Percentiles rank a stretch among this genome's conserved stretches.
phyloP scores from a whole-genome alignment of 2,329 filamentous ascomycete genomes.

The Trichophyton mentagrophytes region DNA sequence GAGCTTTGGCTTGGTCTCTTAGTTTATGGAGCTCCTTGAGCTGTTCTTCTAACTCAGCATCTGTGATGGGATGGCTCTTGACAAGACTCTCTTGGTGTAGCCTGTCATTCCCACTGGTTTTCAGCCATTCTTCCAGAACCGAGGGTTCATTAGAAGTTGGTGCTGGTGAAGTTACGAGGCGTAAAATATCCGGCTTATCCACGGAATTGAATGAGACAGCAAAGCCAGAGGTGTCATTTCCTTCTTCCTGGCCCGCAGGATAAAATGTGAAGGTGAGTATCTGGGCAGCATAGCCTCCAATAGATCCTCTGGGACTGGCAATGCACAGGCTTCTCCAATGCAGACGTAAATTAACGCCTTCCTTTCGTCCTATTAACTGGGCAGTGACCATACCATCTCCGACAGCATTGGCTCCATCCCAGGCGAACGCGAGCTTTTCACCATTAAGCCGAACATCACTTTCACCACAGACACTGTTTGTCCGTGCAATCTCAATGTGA shows the following conservation, averaged over 20 bases:
- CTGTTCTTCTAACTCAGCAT: conserved; percentile 16
- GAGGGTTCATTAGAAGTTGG: conserved; percentile 11
- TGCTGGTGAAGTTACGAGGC: conserved; percentile 18
- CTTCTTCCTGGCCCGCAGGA: conserved; percentile 12
- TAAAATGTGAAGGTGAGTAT: conserved; percentile 20
- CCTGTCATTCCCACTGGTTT: conserved; percentile 8
- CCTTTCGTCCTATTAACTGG: conserved; percentile 12
- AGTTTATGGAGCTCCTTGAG: conserved; percentile 19
- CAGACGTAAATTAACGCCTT: conserved; percentile 13
- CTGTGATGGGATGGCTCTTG: neutral
- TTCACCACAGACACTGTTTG: conserved; percentile 19
- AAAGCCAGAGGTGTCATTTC: conserved; percentile 22
- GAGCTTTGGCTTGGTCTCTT: conserved; percentile 15
- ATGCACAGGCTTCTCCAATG: conserved; percentile 21
- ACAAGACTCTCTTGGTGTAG: conserved; percentile 4
- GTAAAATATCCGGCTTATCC: conserved; percentile 18
- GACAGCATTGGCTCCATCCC: conserved; percentile 16
- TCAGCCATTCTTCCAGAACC: conserved; percentile 16
- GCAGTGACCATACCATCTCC: conserved; percentile 18
- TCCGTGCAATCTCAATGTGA: conserved; percentile 17
- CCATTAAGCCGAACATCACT: conserved; percentile 21
- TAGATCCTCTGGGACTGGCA: conserved; percentile 13
- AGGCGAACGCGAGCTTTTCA: conserved; percentile 15
- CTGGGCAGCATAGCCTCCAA: conserved; percentile 15
- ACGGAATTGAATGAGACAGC: conserved; percentile 22